These are phyloP conservation scores for Amanita rubescens DNA, from an alignment of 768 basidiomycete genomes.

Conservation along the genomic window DNA sequence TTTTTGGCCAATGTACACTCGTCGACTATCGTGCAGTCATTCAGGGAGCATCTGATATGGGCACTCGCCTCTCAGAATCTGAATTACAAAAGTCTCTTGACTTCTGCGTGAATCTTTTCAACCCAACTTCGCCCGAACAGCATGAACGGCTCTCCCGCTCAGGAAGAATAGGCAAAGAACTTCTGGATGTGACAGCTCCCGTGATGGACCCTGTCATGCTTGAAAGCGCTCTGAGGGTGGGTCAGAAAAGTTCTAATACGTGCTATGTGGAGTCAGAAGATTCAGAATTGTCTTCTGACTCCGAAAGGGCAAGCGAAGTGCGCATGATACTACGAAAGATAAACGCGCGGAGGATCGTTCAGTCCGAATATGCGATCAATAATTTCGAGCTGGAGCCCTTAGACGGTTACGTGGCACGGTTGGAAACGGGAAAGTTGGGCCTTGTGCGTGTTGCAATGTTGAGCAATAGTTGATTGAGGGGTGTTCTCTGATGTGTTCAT, in stretches of 20 bases:
- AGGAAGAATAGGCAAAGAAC: constrained; percentile 25
- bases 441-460: constrained; percentile 20
- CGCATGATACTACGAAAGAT: constrained; percentile 57
- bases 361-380: constrained; percentile 59
- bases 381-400: constrained; percentile 63
- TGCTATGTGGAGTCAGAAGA: constrained; percentile 14
- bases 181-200: constrained; percentile 49
- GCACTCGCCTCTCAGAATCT: constrained; percentile 56
- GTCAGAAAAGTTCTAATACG: constrained; percentile 12
- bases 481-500: neutral
- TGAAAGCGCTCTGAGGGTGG: constrained; percentile 26
- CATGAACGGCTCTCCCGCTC: constrained; percentile 34
- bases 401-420: constrained; percentile 47
- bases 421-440: constrained; percentile 51
- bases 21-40: constrained; percentile 42
- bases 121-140: constrained; percentile 57
- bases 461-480: neutral
- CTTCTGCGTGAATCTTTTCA: constrained; percentile 70
- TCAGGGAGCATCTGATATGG: constrained; percentile 76
- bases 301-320: constrained; percentile 32
- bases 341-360: constrained; percentile 64
- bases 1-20: neutral
- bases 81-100: constrained; percentile 73
- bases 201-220: constrained; percentile 37
- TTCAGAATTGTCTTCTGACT: constrained; percentile 17